Evolutionary conservation across 129 eudicot genomes (phyloP).

Genomic region (Centrapalus pauciflorus): DNA sequence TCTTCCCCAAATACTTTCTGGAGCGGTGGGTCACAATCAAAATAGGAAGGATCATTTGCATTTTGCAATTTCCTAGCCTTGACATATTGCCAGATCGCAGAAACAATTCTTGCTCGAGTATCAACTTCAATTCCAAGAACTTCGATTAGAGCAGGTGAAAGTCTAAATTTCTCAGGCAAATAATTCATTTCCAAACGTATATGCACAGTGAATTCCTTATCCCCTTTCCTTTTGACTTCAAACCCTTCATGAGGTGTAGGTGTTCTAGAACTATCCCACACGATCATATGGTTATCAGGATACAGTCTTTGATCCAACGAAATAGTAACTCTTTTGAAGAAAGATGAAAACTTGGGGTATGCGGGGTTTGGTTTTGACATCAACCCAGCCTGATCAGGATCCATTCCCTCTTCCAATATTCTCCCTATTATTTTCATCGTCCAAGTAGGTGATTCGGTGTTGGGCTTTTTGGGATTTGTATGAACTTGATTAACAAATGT

Average conservation of each 20-base stretch:
- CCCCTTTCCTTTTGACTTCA: constrained; percentile 92
- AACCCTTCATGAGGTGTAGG: constrained; percentile 91
- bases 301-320: constrained; percentile 75
- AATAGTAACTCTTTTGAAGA: constrained; percentile 71
- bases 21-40: constrained; percentile 80
- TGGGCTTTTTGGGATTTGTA: constrained; percentile 65
- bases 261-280: constrained; percentile 83
- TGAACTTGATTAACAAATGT: constrained; percentile 80
- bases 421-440: constrained; percentile 85
- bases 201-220: constrained; percentile 64
- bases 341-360: constrained; percentile 86
- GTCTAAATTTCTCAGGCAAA: constrained; percentile 77
- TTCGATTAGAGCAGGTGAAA: constrained; percentile 71
- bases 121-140: constrained; percentile 94
- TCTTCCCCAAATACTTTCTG: constrained; percentile 79
- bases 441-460: constrained; percentile 84
- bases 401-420: constrained; percentile 88
- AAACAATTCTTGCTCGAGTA: constrained; percentile 74
- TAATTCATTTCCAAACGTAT: constrained; percentile 80
- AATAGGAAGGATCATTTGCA: constrained; percentile 68
- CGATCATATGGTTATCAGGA: constrained; percentile 79
- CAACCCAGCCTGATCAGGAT: constrained; percentile 76
- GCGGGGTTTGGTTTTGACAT: constrained; percentile 53
- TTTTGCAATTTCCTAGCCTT: constrained; percentile 84
- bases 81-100: constrained; percentile 90